Base-by-base conservation (phyloP, 805 yeast species). In the Teunomyces tritomae region DNA sequence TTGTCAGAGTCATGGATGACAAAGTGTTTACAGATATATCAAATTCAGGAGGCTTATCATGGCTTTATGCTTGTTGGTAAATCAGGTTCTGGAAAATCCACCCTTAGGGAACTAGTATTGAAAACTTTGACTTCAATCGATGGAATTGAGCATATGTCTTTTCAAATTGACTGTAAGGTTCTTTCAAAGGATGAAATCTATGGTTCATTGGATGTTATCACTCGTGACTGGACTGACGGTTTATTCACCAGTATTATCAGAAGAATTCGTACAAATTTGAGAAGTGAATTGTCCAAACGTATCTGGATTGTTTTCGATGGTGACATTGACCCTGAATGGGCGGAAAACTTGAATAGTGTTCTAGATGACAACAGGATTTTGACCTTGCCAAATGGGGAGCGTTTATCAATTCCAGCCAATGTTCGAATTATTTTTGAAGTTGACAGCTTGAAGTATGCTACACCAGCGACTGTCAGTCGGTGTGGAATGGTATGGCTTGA, bases 221-320 rank as follows among this genome's bases (percentile, higher is more conserved):
- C 97, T 0, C 69, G 96, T 28, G 97, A 92, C 45, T 92, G 97
- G 97, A 79, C 78, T 1, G 98, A 92, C 65, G 98, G 98, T 5
- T 59, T 91, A 8, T 76, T 91, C 44, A 87, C 96, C 0, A 63
- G 79, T 8, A 74, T 85, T 6, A 57, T 92, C 37, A 70, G 98
- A 52, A 73, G 70, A 44, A 75, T 85, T 0, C 64, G 63, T 2
- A 77, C 74, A 3, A 83, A 83, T 51, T 54, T 78, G 11, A 68
- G 86, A 39, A 89, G 89, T 0, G 91, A 86, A 51, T 55, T 61
- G 7, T 52, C 67, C 2, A 81, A 77, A 49, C 63, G 74, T 2
- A 74, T 83, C 11, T 90, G 96, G 94, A 76, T 92, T 49, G 76
- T 91, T 0, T 87, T 92, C 59, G 97, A 92, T 65, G 95, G 97